Conservation (phyloP, 305 asterid species). For the Solanum hybrid region DNA sequence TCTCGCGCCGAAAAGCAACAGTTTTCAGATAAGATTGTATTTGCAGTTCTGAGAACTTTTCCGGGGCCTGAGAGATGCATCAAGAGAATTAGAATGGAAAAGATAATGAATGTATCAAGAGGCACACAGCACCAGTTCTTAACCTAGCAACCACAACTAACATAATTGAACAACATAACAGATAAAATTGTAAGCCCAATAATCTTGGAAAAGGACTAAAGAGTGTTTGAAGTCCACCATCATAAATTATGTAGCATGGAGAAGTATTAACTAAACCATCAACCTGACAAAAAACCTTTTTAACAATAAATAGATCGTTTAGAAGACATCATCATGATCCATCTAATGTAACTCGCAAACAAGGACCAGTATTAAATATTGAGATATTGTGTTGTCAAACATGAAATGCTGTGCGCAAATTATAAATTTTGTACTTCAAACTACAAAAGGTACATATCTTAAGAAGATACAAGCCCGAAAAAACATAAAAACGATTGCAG, state of each 20-base stretch:
- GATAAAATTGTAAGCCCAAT: background rate
- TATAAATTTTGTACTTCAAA: background rate
- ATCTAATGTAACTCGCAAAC: background rate
- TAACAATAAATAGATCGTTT: background rate
- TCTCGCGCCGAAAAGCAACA: conserved; percentile 97
- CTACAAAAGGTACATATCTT: background rate
- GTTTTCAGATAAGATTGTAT: conserved; percentile 93
- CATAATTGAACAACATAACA: background rate
- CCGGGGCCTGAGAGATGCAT: conserved; percentile 60
- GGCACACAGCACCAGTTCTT: background rate
- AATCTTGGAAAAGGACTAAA: background rate
- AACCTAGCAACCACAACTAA: background rate
- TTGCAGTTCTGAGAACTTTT: conserved; percentile 88
- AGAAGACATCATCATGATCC: background rate
- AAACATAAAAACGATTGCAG: background rate
- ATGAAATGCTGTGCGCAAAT: background rate
- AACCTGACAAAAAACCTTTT: background rate
- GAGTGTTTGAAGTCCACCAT: background rate
- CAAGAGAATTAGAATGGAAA: conserved; percentile 1
- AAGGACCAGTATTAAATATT: background rate
- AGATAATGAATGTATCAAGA: background rate
- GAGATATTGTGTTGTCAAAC: background rate
- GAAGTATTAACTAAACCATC: background rate
- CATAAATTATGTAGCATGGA: background rate
- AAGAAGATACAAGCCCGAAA: background rate